Evolutionary conservation across 495 filamentous ascomycete species (phyloP), one percentile per base, ranked within the genome.

Genomic region (Trypethelium eluteriae): DNA sequence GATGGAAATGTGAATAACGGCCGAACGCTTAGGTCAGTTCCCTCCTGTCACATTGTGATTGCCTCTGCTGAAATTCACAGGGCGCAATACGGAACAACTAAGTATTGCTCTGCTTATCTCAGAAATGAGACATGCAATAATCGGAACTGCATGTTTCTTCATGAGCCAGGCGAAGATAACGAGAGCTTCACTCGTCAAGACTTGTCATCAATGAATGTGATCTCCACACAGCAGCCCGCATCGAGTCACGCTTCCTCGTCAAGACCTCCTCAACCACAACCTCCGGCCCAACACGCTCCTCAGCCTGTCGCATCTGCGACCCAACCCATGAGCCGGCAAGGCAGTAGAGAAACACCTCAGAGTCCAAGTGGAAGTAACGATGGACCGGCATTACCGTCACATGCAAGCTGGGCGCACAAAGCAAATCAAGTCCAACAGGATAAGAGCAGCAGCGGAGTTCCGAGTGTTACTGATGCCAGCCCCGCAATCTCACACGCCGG

Each of bases 21-120:
- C 66, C 80, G 94, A 64, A 82, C 89, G 39, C 78, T 99, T 38
- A 84, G 86, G 85, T 86, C 76, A 63, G 73, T 36, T 70, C 56
- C 18, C 62, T 11, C 50, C 38, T 64, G 70, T 38, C 39, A 11
- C 18, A 18, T 69, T 49, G 39, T 67, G 64, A 61, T 67, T 4
- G 47, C 36, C 38, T 6, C 50, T 66, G 47, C 72, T 82, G 67
- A 81, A 68, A 39, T 66, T 63, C 35, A 49, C 63, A 88, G 93
- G 73, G 95, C 95, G 4, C 95, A 98, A 76, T 90, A 95, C 64
- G 95, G 95, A 32, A 99, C 95, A 7, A 99, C 95, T 2, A 99
- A 99, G 76, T 99, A 99, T 75, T 99, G 94, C 77, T 98, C 94
- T 0, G 94, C 94, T 9, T 99, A 93, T 81, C 82, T 99, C 35